Evolutionary conservation across 306 rosid genomes (phyloP), one percentile per base, ranked within the genome.

Genomic region (Canavalia ensiformis): DNA sequence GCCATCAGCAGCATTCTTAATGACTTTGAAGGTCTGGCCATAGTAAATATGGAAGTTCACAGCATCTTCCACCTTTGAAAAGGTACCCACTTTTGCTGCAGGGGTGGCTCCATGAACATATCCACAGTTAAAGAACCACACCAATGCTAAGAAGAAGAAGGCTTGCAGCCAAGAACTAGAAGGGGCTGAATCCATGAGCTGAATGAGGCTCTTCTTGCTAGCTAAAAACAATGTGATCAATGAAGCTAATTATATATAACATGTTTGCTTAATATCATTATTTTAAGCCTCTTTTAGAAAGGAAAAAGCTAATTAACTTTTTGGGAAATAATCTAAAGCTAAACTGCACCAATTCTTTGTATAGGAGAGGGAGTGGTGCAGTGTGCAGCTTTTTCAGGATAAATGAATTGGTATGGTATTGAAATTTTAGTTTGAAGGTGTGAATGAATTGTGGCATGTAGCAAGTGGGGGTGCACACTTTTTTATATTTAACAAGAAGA

Each of bases 1-100:
- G 75, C 94, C 97, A 84, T 95, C 99, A 57, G 87, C 75, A 76
- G 89, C 75, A 80, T 95, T 93, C 86, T 95, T 95, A 65, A 95
- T 95, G 83, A 95, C 98, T 81, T 93, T 95, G 86, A 95, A 95
- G 72, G 95, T 84, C 85, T 91, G 95, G 28, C 98, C 97, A 57
- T 95, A 95, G 81, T 95, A 95, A 72, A 95, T 87, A 77, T 87
- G 95, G 54, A 95, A 95, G 80, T 82, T 87, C 1, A 78, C 83
- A 7, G 99, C 99, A 76, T 88, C 94, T 86, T 91, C 97, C 76
- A 91, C 97, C 86, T 90, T 95, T 8, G 99, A 87, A 42, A 91
- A 84, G 65, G n/a, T 86, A 7, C 88, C 91, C 13, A 82, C 86
- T 71, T 88, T 89, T 74, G 78, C 77, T 60, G 80, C 13, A 9